Evolutionary conservation across 2,329 filamentous ascomycete genomes (phyloP), one percentile per base, ranked within the genome.

Genomic region (Teratosphaeria pseudoeucalypti): DNA sequence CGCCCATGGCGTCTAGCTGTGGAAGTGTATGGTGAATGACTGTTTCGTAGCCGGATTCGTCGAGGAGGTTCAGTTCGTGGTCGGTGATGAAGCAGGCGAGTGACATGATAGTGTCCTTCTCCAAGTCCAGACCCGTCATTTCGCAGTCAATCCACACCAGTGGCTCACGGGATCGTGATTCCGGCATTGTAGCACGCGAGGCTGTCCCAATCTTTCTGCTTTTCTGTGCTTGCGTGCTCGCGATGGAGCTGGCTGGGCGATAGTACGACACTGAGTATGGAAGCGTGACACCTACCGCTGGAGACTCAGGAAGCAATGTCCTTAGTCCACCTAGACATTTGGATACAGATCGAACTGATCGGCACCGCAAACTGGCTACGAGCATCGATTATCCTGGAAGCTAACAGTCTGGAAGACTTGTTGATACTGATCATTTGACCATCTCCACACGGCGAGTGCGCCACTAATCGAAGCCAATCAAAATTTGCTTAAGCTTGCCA

Each of bases 1-100:
- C 85, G 66, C 88, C 89, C 86, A 99, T 97, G 69, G 78, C 74
- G 69, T 87, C 85, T 67, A 97, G 84, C 52, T 84, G 82, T 58
- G 83, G 78, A 68, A 85, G 79, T 0, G 85, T 79, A 67, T 89
- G 89, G 72, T 92, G 87, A 60, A 99, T 82, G 54, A 92, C 79
- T 32, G 82, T 83, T 69, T 95, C 89, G 80, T 88, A 96, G 65
- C 92, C 92, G 34, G 80, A 73, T 27, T 85, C 77, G 61, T 96
- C 90, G 29, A 95, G 75, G 37, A 95, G 73, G 60, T 89, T 82
- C 23, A 99, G 82, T 62, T 90, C 79, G 57, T 85, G 82, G 66
- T 92, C 88, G 7, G 94, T 99, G 71, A 99, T 83, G 74, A 95
- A 87, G 77, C 92, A 96, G 74, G 88, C 92, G 60, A 97, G 88